Conservation (phyloP, 106 monocot genomes). For the Phalaenopsis aphrodite region DNA sequence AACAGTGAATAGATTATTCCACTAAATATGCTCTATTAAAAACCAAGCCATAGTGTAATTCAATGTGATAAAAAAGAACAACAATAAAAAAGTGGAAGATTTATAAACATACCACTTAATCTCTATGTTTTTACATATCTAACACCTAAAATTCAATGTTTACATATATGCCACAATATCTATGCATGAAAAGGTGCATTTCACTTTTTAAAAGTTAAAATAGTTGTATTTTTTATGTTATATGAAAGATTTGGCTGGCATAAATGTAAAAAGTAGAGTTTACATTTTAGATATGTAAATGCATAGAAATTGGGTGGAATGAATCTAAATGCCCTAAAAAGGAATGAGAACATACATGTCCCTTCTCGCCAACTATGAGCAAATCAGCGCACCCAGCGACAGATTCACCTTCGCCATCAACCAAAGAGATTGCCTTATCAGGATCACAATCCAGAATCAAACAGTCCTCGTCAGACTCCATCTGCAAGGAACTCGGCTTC, state of each 20-base stretch:
- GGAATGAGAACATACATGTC: constrained; percentile 28
- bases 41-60: background rate
- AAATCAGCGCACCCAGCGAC: constrained; percentile 33
- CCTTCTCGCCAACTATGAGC: constrained; percentile 40
- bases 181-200: too few species aligned
- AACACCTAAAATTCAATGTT: too few species aligned
- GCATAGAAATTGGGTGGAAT: too few species aligned
- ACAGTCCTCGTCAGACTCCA: constrained; percentile 37
- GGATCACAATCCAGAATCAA: constrained; percentile 44
- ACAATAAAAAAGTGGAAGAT: background rate
- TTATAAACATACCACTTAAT: too few species aligned
- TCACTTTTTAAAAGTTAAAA: too few species aligned
- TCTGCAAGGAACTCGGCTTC: background rate
- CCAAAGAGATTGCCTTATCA: constrained; percentile 15
- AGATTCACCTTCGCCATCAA: background rate
- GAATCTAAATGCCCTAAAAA: too few species aligned
- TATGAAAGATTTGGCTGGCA: too few species aligned
- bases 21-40: background rate
- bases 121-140: too few species aligned
- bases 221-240: too few species aligned
- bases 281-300: too few species aligned
- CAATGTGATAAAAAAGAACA: background rate
- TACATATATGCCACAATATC: too few species aligned
- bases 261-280: too few species aligned
- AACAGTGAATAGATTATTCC: background rate